phyloP scores from a whole-genome alignment of 1,139 yeast species.

The Geotrichum bryndzae region DNA sequence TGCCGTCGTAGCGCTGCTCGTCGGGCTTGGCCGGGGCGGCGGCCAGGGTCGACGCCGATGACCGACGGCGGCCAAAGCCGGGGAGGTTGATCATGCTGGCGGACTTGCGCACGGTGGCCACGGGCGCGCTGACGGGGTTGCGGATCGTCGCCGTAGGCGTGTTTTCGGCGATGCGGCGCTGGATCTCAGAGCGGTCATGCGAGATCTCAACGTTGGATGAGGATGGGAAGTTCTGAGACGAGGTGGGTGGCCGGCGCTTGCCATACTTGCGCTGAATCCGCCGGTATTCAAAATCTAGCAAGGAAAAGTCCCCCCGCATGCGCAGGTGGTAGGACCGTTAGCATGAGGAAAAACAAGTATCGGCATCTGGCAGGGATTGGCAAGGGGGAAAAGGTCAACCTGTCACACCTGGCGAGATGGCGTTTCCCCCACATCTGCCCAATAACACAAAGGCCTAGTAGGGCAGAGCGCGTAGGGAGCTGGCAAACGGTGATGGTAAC shows the following conservation, averaged over 20 bases:
- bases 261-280: constrained; percentile 27
- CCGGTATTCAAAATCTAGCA: constrained; percentile 24
- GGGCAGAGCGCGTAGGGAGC: not conserved
- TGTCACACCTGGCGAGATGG: not conserved
- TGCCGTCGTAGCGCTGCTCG: not conserved
- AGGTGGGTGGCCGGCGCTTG: constrained; percentile 20
- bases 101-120: not conserved
- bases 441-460: too few species aligned
- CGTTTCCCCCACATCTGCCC: too few species aligned
- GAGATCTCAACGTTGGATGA: not conserved
- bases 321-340: too few species aligned
- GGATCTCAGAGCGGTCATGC: not conserved
- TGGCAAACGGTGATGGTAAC: not conserved
- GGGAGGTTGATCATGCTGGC: constrained; percentile 2
- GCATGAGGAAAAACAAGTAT: too few species aligned
- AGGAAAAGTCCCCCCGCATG: not conserved
- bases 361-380: too few species aligned
- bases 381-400: not conserved
- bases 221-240: not conserved
- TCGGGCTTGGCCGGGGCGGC: not conserved
- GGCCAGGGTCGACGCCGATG: not conserved
- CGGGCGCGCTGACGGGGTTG: not conserved
- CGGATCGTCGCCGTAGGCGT: not conserved
- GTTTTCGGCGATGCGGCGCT: constrained; percentile 2
- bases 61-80: not conserved